Percentiles rank a stretch among this genome's conserved stretches.
Evolutionary conservation across 73 alveolate species (phyloP).

Genomic region (Uronychia setigera): DNA sequence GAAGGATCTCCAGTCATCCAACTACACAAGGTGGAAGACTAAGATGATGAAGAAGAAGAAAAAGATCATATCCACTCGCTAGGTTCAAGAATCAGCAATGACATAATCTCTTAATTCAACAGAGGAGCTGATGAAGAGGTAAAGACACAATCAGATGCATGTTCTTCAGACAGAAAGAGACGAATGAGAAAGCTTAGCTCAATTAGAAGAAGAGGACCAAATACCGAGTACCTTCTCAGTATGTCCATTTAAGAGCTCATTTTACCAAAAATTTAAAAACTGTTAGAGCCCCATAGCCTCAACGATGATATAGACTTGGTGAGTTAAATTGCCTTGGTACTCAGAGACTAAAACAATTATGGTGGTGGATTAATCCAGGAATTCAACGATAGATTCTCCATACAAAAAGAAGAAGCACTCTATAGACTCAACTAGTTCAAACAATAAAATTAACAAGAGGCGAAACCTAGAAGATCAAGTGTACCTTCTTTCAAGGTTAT

Average conservation of each 20-base stretch:
- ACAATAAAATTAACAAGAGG: too few species aligned
- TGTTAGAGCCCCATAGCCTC: background rate
- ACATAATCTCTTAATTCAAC: background rate
- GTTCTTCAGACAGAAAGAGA: background rate
- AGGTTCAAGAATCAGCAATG: background rate
- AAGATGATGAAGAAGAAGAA: background rate
- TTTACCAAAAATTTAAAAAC: background rate
- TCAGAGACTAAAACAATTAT: background rate
- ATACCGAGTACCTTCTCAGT: background rate
- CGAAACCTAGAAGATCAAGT: too few species aligned
- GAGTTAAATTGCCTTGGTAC: background rate
- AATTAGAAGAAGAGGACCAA: background rate
- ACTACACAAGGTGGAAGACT: too few species aligned
- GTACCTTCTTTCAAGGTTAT: conserved; percentile 11
- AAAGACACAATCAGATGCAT: background rate
- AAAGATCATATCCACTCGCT: background rate
- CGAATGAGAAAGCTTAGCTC: background rate
- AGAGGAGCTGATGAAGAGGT: background rate
- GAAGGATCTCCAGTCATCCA: too few species aligned
- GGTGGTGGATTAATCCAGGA: background rate
- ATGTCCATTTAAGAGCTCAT: background rate
- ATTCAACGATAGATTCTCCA: background rate
- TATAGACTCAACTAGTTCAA: too few species aligned
- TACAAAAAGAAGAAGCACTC: background rate
- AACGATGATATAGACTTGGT: background rate